A percentile compares a stretch with the other conserved stretches of the same genome.
Evolutionary conservation across 2,329 filamentous ascomycete species (phyloP).

Genomic region (Ambrosiella beaveri): DNA sequence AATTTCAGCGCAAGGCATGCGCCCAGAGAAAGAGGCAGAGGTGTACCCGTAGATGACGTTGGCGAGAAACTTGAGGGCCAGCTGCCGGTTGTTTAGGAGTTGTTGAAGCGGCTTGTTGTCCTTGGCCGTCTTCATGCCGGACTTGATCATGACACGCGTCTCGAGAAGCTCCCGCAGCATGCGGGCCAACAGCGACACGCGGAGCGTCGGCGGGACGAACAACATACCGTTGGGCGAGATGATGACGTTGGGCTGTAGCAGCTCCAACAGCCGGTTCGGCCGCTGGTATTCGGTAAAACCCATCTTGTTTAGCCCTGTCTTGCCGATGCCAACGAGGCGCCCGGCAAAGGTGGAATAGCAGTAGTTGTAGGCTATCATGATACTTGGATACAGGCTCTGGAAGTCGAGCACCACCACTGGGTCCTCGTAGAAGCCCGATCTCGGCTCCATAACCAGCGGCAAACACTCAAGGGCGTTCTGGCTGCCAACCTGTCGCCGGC

Average conservation of each 20-base stretch:
- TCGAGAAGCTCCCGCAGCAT: slow-evolving; percentile 95
- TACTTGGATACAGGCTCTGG: slow-evolving; percentile 85
- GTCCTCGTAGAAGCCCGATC: slow-evolving; percentile 82
- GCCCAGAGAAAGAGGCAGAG: slow-evolving; percentile 86
- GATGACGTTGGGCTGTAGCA: slow-evolving; percentile 48
- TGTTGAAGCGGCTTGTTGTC: slow-evolving; percentile 32
- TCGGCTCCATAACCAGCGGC: slow-evolving; percentile 92
- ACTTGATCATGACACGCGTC: slow-evolving; percentile 94
- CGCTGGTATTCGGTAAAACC: slow-evolving; percentile 54
- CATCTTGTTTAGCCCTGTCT: slow-evolving; percentile 55
- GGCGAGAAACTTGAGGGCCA: slow-evolving; percentile 90
- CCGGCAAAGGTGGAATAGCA: slow-evolving; percentile 96
- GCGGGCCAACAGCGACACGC: slow-evolving; percentile 81
- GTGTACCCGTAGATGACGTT: slow-evolving; percentile 98
- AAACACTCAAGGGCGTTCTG: slow-evolving; percentile 92
- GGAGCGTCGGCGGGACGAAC: slow-evolving; percentile 70
- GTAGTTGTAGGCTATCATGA: slow-evolving; percentile 99
- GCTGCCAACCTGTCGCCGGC: slow-evolving; percentile 73
- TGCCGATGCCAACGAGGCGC: slow-evolving; percentile 72
- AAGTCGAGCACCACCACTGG: slow-evolving; percentile 88
- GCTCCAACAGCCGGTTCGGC: slow-evolving; percentile 46
- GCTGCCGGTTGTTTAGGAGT: slow-evolving; percentile 82
- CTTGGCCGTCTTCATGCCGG: slow-evolving; percentile 47
- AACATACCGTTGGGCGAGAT: slow-evolving; percentile 94
- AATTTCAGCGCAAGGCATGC: slow-evolving; percentile 96